Conservation (phyloP, 2,329 filamentous ascomycete genomes). For the Colletotrichum nymphaeae region DNA sequence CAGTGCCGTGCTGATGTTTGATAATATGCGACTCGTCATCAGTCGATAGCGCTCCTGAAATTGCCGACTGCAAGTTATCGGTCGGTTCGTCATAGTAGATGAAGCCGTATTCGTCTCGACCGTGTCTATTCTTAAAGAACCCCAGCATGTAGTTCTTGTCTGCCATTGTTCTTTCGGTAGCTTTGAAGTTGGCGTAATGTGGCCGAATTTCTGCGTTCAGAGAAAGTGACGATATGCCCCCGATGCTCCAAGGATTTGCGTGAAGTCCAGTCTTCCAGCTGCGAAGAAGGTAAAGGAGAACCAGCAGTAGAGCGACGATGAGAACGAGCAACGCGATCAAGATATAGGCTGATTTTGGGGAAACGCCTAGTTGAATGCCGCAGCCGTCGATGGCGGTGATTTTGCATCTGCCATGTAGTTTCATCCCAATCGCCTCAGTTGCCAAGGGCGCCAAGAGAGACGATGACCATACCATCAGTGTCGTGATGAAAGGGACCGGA, state of each 20-base stretch:
- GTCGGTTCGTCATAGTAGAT: conserved; percentile 43
- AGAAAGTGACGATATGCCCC: conserved; percentile 48
- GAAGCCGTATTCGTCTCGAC: conserved; percentile 46
- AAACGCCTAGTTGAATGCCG: conserved; percentile 49
- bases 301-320: conserved; percentile 44
- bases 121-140: conserved; percentile 40
- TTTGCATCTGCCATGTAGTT: conserved; percentile 49
- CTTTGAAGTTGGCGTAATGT: conserved; percentile 36
- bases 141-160: conserved; percentile 44
- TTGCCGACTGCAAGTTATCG: conserved; percentile 33
- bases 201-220: conserved; percentile 44
- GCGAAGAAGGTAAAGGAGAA: conserved; percentile 43
- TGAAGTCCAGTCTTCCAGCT: conserved; percentile 51
- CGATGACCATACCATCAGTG: conserved; percentile 47
- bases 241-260: conserved; percentile 54
- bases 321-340: conserved; percentile 46
- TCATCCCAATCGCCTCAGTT: conserved; percentile 52
- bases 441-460: conserved; percentile 52
- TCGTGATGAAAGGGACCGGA: conserved; percentile 50
- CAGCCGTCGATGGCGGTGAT: conserved; percentile 44
- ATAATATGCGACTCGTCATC: conserved; percentile 7
- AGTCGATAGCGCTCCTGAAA: neutral
- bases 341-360: conserved; percentile 43
- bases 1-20: neutral
- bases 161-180: conserved; percentile 37